Conservation (phyloP, 768 basidiomycete genomes). For the Termitomyces sp. region DNA sequence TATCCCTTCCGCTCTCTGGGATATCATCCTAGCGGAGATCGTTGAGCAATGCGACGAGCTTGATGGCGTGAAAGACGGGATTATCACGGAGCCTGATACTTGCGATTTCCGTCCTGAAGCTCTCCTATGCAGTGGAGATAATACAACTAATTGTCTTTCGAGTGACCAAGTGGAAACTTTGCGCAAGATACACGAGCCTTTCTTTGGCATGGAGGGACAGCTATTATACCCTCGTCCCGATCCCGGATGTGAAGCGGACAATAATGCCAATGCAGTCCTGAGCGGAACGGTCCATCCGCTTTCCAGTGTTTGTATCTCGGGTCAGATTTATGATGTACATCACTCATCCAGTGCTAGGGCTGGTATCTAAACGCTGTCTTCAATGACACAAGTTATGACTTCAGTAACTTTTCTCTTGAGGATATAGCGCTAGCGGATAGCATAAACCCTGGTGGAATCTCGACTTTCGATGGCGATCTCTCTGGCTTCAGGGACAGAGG, state of each 20-base stretch:
- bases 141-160: not conserved
- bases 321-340: not conserved
- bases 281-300: not conserved
- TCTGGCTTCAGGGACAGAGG: slow-evolving; percentile 3
- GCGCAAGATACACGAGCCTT: not conserved
- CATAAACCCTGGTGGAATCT: slow-evolving; percentile 4
- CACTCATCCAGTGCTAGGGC: not conserved
- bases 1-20: not conserved
- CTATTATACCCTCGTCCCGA: slow-evolving; percentile 3
- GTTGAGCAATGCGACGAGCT: slow-evolving; percentile 1
- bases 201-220: not conserved
- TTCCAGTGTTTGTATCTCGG: not conserved
- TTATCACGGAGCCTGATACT: slow-evolving; percentile 2
- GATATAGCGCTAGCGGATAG: slow-evolving; percentile 2
- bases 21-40: not conserved
- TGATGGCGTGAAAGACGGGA: slow-evolving; percentile 1
- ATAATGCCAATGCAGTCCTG: not conserved
- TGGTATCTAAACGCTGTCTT: slow-evolving; percentile 5
- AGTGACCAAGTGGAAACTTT: not conserved
- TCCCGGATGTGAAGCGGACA: slow-evolving; percentile 1
- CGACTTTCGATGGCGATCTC: slow-evolving; percentile 4
- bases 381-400: slow-evolving; percentile 4
- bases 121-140: not conserved
- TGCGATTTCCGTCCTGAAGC: slow-evolving; percentile 4
- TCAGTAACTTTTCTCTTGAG: not conserved